phyloP scores from a whole-genome alignment of 1,284 basidiomycete genomes.

The Trametes pubescens region DNA sequence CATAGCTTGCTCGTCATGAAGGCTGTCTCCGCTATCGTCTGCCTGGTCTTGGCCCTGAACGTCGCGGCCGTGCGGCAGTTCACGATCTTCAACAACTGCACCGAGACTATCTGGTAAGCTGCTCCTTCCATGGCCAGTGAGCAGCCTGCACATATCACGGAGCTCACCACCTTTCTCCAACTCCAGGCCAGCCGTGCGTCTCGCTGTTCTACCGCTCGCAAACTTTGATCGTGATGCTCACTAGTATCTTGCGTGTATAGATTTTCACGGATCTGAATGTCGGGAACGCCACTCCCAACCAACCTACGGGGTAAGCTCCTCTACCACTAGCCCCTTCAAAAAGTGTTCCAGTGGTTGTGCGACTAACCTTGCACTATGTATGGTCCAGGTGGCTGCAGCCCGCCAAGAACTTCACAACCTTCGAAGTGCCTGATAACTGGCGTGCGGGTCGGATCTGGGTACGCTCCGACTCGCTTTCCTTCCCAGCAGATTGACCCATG shows the following conservation, averaged over 20 bases:
- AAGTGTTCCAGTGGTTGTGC: not conserved
- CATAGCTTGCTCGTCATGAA: not conserved
- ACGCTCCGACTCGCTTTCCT: not conserved
- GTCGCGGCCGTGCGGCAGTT: constrained; percentile 22
- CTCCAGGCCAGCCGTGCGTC: constrained; percentile 38
- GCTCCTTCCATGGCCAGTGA: too few species aligned
- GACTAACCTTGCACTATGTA: not conserved
- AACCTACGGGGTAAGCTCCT: constrained; percentile 41
- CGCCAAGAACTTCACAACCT: constrained; percentile 42
- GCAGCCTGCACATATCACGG: too few species aligned
- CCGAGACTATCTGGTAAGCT: constrained; percentile 31
- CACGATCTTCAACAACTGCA: constrained; percentile 34
- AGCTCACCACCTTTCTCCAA: not conserved
- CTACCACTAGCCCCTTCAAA: too few species aligned
- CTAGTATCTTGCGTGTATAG: constrained; percentile 10
- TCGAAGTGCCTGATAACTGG: constrained; percentile 50
- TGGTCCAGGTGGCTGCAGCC: constrained; percentile 42
- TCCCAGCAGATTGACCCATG: not conserved
- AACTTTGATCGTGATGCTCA: not conserved
- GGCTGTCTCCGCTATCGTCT: constrained; percentile 8
- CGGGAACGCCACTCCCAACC: constrained; percentile 39
- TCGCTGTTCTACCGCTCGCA: constrained; percentile 38
- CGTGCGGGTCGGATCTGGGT: constrained; percentile 51
- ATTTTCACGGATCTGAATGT: constrained; percentile 46
- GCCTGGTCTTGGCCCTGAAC: constrained; percentile 15